phyloP scores from a whole-genome alignment of 106 monocot species.

The Amphibolis antarctica region DNA sequence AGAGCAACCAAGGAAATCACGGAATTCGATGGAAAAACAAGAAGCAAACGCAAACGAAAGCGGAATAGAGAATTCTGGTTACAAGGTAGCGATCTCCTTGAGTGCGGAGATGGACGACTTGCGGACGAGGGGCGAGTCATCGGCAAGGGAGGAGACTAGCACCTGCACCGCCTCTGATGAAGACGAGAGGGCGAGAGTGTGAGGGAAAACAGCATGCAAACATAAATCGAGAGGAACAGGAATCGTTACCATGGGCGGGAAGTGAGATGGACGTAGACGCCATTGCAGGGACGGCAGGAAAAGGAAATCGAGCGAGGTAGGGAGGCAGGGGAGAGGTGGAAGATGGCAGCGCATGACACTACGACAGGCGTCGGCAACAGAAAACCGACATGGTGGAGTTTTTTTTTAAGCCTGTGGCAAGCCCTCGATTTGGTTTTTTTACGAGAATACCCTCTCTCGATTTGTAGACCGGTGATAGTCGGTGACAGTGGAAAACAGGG shows the following conservation, averaged over 20 bases:
- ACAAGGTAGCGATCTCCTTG: slow-evolving; percentile 80
- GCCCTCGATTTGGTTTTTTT: too few species aligned
- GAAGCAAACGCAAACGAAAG: neutral
- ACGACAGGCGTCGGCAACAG: neutral
- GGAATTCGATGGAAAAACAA: neutral
- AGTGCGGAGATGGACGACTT: slow-evolving; percentile 64
- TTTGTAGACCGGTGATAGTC: too few species aligned
- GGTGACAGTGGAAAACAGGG: too few species aligned
- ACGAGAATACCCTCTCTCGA: too few species aligned
- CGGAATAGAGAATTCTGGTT: neutral
- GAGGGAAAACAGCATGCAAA: slow-evolving; percentile 3
- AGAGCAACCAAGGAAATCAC: neutral
- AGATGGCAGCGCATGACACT: neutral
- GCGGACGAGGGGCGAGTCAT: slow-evolving; percentile 65
- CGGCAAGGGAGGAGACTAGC: slow-evolving; percentile 69
- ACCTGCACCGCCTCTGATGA: slow-evolving; percentile 78
- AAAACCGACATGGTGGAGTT: neutral
- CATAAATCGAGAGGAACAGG: neutral
- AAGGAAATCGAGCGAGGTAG: neutral
- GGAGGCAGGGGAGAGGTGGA: neutral
- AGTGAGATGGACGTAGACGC: slow-evolving; percentile 35
- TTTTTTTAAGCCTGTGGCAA: too few species aligned
- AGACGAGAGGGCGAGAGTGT: neutral
- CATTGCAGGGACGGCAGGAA: slow-evolving; percentile 14
- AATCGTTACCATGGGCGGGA: slow-evolving; percentile 34